These are phyloP conservation scores for Botrytis fabae DNA, from an alignment of 2,329 filamentous ascomycete species.

Conservation along the genomic window DNA sequence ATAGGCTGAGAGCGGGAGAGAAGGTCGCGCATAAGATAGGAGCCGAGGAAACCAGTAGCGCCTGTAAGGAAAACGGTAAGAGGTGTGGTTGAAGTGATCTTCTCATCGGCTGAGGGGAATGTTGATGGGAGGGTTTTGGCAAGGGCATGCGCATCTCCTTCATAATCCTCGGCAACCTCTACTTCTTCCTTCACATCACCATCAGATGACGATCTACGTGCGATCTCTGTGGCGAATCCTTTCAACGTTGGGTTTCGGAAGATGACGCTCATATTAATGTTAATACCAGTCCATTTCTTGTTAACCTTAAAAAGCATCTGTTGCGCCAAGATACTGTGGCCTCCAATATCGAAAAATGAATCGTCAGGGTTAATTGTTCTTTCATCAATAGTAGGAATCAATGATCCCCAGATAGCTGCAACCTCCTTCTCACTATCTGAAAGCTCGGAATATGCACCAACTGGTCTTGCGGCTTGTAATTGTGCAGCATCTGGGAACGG, in stretches of 20 bases:
- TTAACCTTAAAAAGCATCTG: slow-evolving; percentile 74
- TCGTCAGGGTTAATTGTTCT: slow-evolving; percentile 64
- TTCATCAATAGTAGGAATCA: slow-evolving; percentile 66
- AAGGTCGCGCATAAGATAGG: slow-evolving; percentile 75
- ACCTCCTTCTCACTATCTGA: slow-evolving; percentile 64
- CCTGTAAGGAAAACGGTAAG: slow-evolving; percentile 79
- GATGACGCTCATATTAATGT: slow-evolving; percentile 70
- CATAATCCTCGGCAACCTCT: slow-evolving; percentile 50
- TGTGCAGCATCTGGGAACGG: slow-evolving; percentile 78
- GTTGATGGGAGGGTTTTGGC: slow-evolving; percentile 44
- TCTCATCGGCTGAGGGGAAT: slow-evolving; percentile 42
- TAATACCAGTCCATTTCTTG: slow-evolving; percentile 58
- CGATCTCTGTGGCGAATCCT: slow-evolving; percentile 53
- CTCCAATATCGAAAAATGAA: slow-evolving; percentile 76
- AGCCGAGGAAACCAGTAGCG: slow-evolving; percentile 85
- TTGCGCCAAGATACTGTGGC: slow-evolving; percentile 79
- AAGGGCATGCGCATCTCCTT: slow-evolving; percentile 45
- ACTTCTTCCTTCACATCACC: slow-evolving; percentile 40
- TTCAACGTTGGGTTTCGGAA: slow-evolving; percentile 65
- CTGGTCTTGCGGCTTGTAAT: slow-evolving; percentile 55
- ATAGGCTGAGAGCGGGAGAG: slow-evolving; percentile 59
- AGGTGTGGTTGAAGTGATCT: slow-evolving; percentile 39
- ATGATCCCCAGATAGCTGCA: slow-evolving; percentile 71
- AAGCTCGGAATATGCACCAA: slow-evolving; percentile 46
- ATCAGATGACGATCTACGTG: slow-evolving; percentile 43